Evolutionary conservation across 2,329 filamentous ascomycete genomes (phyloP).

Genomic region (Pseudocercospora eumusae): DNA sequence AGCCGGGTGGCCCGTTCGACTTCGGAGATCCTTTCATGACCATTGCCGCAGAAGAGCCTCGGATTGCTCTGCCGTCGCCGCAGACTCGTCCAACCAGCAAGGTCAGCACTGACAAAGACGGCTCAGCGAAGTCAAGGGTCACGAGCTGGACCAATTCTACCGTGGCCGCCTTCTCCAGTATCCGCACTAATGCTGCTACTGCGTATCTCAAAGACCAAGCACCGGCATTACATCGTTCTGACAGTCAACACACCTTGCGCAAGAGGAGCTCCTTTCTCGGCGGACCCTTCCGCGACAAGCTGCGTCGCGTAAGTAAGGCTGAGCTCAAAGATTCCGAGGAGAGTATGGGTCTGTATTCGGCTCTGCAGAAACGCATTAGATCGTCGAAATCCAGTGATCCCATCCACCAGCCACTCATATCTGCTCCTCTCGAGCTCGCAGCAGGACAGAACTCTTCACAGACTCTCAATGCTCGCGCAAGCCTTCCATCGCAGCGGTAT

Average conservation of each 20-base stretch:
- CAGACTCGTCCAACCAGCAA: constrained; percentile 26
- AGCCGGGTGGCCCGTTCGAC: constrained; percentile 15
- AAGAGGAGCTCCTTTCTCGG: constrained; percentile 38
- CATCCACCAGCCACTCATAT: constrained; percentile 6
- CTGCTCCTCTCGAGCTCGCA: constrained; percentile 5
- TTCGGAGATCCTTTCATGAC: constrained; percentile 29
- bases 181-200: constrained; percentile 41
- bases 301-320: constrained; percentile 35
- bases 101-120: constrained; percentile 51
- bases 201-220: constrained; percentile 6
- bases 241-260: constrained; percentile 29
- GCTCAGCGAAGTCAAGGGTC: constrained; percentile 63
- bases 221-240: constrained; percentile 15
- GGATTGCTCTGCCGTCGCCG: neutral
- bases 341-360: constrained; percentile 63
- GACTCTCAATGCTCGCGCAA: constrained; percentile 11
- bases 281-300: constrained; percentile 33
- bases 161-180: constrained; percentile 56
- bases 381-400: constrained; percentile 26
- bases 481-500: constrained; percentile 30
- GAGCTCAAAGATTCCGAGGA: constrained; percentile 46
- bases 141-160: constrained; percentile 73
- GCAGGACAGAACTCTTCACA: neutral
- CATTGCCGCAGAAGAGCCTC: constrained; percentile 15
- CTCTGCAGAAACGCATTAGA: constrained; percentile 56